Percentiles rank a stretch among this genome's conserved stretches.
Conservation (phyloP, 2,329 filamentous ascomycete genomes). For the Fusarium sp. region DNA sequence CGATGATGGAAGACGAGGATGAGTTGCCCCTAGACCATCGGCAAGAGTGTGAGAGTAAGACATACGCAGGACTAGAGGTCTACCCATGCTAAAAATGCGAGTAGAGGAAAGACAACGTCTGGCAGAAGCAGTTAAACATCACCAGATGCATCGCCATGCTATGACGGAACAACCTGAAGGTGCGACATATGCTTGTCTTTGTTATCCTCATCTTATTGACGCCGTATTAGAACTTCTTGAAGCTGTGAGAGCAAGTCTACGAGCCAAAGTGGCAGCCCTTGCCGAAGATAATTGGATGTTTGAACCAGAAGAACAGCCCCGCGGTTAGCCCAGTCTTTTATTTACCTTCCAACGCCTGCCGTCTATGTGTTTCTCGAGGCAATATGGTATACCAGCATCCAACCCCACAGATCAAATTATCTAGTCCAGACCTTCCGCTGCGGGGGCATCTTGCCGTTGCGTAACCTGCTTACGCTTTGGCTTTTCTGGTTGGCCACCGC, state of each 20-base stretch:
- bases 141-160: slow-evolving; percentile 64
- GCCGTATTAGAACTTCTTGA: slow-evolving; percentile 70
- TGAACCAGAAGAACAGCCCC: slow-evolving; percentile 70
- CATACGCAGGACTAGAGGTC: not conserved
- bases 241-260: slow-evolving; percentile 73
- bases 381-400: slow-evolving; percentile 38
- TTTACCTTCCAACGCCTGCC: slow-evolving; percentile 41
- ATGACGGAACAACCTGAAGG: slow-evolving; percentile 72
- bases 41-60: slow-evolving; percentile 64
- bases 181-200: slow-evolving; percentile 47
- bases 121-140: slow-evolving; percentile 69
- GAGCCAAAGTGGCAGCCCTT: slow-evolving; percentile 76
- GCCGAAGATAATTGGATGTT: slow-evolving; percentile 94
- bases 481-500: slow-evolving; percentile 50
- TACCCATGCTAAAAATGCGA: slow-evolving; percentile 4
- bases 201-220: slow-evolving; percentile 15
- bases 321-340: slow-evolving; percentile 43
- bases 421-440: slow-evolving; percentile 69
- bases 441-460: slow-evolving; percentile 58
- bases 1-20: slow-evolving; percentile 63
- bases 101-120: slow-evolving; percentile 68
- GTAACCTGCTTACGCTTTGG: slow-evolving; percentile 54
- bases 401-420: slow-evolving; percentile 1
- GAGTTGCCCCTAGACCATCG: slow-evolving; percentile 66
- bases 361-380: slow-evolving; percentile 38